Evolutionary conservation across 2,329 filamentous ascomycete species (phyloP), one percentile per base, ranked within the genome.

Genomic region (Colletotrichum eleusines): DNA sequence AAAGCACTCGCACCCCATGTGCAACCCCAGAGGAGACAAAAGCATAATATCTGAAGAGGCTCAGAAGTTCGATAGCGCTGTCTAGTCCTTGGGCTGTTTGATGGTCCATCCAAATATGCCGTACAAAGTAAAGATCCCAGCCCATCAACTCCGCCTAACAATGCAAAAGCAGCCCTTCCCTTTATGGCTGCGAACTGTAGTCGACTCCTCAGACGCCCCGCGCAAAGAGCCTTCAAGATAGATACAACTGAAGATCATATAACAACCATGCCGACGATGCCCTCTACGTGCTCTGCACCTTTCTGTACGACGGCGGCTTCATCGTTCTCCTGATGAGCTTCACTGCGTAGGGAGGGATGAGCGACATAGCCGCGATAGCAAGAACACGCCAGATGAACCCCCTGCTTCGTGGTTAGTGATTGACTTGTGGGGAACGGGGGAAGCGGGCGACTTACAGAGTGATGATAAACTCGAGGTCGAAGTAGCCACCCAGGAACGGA

Each of bases 281-380:
- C 40, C 60, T 55, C 82, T 81, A 92, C 71, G 90, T 88, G 54
- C 87, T 91, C 81, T 92, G 91, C 58, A 99, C 95, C 84, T 99
- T 99, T 77, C 96, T 88, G 83, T 98, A 98, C 78, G 93, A 97
- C 26, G 95, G 95, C 73, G 96, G 96, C 82, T 92, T 95, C 86
- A 97, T 91, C 72, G 90, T 94, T 77, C 94, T 87, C 76, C 92
- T 87, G 74, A 98, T 92, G 72, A 97, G 81, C 84, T 98, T 98
- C 26, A 89, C 94, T 62, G 90, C 91, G 83, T 95, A 98, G 2
- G 95, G 93, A 23, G 96, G 96, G 58, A 97, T 88, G 67, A 98
- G 82, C 51, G 93, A 93, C 54, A 97, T 90, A 9, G 92, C 91
- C 50, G 87, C 88, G 64, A 98, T 94, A 44, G 93, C 94, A 8